A percentile compares a stretch with the other conserved stretches of the same genome.
Conservation (phyloP, 768 basidiomycete genomes). For the Lyophyllum decastes region DNA sequence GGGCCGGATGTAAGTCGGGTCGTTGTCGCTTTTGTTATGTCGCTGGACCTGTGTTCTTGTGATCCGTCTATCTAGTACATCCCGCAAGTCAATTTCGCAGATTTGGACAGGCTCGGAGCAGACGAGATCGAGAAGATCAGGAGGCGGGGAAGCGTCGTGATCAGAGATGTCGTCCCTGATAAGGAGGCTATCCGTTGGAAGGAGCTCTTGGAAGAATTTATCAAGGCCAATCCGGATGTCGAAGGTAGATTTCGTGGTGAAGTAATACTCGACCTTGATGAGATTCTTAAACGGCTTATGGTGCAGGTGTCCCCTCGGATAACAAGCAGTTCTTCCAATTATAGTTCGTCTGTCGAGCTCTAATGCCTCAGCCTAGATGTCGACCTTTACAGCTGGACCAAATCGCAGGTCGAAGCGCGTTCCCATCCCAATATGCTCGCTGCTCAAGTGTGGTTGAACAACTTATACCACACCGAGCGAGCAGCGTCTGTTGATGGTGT, state of each 20-base stretch:
- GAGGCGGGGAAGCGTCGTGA: conserved; percentile 59
- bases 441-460: conserved; percentile 60
- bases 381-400: conserved; percentile 36
- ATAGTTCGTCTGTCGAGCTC: conserved; percentile 46
- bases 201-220: conserved; percentile 52
- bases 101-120: conserved; percentile 45
- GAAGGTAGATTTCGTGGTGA: conserved; percentile 41
- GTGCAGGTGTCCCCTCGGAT: conserved; percentile 50
- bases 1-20: conserved; percentile 48
- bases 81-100: conserved; percentile 60
- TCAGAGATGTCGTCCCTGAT: conserved; percentile 60
- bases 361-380: background rate
- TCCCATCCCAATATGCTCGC: conserved; percentile 67
- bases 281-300: background rate
- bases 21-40: background rate
- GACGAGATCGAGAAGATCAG: conserved; percentile 53
- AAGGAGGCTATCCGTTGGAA: conserved; percentile 61
- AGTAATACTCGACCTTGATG: background rate
- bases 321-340: conserved; percentile 76
- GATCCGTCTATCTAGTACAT: conserved; percentile 47
- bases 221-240: conserved; percentile 55
- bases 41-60: background rate
- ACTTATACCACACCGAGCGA: conserved; percentile 53
- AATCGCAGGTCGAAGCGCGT: conserved; percentile 65
- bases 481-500: conserved; percentile 47